A percentile compares a stretch with the other conserved stretches of the same genome.
These are phyloP conservation scores for Falciphora oryzae DNA, from an alignment of 2,329 filamentous ascomycete genomes.

Conservation along the genomic window DNA sequence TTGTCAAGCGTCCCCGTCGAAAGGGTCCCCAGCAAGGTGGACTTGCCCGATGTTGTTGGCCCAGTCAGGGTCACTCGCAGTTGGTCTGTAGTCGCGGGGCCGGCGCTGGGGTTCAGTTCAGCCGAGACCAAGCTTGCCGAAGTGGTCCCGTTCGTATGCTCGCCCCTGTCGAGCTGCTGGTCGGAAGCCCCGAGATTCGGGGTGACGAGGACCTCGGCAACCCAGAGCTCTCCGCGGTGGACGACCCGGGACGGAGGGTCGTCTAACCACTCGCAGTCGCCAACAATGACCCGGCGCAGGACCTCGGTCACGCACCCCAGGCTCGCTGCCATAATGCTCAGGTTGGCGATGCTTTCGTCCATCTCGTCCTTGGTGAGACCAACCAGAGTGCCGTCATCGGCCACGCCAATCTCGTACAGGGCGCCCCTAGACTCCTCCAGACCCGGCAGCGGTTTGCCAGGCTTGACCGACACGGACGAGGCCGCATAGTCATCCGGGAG, in stretches of 20 bases:
- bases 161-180: slow-evolving; percentile 18
- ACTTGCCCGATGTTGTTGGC: slow-evolving; percentile 87
- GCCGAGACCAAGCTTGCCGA: slow-evolving; percentile 9
- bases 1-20: slow-evolving; percentile 88
- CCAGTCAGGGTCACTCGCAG: slow-evolving; percentile 83
- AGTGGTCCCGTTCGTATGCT: slow-evolving; percentile 10
- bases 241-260: slow-evolving; percentile 25
- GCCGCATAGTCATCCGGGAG: slow-evolving; percentile 54
- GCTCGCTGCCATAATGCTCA: slow-evolving; percentile 87
- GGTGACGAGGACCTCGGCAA: slow-evolving; percentile 84
- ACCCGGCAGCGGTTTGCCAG: slow-evolving; percentile 62
- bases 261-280: slow-evolving; percentile 72
- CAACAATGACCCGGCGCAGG: slow-evolving; percentile 75
- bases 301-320: slow-evolving; percentile 82
- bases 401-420: slow-evolving; percentile 92
- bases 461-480: slow-evolving; percentile 34
- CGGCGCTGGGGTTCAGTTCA: slow-evolving; percentile 26
- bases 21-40: slow-evolving; percentile 79
- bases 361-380: slow-evolving; percentile 87
- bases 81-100: slow-evolving; percentile 60
- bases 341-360: slow-evolving; percentile 79
- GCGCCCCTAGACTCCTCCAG: slow-evolving; percentile 91
- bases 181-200: slow-evolving; percentile 52
- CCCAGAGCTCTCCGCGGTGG: slow-evolving; percentile 61
- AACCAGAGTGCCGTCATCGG: slow-evolving; percentile 87